Conservation (phyloP, 208 protist genomes). For the Crithidia expoeki region DNA sequence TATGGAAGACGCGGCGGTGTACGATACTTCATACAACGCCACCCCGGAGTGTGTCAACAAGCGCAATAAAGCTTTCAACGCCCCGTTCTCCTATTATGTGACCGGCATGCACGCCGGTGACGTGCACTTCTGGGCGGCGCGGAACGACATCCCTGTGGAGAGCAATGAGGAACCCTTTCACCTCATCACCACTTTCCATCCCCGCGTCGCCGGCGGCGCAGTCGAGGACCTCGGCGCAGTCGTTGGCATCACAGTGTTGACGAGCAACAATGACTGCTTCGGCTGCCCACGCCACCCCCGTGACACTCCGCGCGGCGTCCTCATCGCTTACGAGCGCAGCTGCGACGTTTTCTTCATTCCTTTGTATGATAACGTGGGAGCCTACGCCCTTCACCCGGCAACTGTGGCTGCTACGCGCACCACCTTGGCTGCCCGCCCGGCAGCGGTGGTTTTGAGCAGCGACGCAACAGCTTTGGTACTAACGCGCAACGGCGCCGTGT, state of each 20-base stretch:
- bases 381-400: slow-evolving; percentile 41
- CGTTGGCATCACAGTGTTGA: slow-evolving; percentile 53
- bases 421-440: slow-evolving; percentile 39
- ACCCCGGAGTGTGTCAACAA: slow-evolving; percentile 25
- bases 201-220: slow-evolving; percentile 12
- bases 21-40: slow-evolving; percentile 14
- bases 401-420: slow-evolving; percentile 25
- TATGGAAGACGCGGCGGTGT: slow-evolving; percentile 31
- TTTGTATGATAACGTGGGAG: slow-evolving; percentile 41
- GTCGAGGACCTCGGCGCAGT: slow-evolving; percentile 45
- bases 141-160: slow-evolving; percentile 49
- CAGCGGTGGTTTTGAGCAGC: slow-evolving; percentile 49
- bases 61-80: slow-evolving; percentile 35
- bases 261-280: slow-evolving; percentile 30
- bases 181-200: slow-evolving; percentile 41
- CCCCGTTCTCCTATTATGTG: slow-evolving; percentile 66
- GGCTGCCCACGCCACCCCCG: slow-evolving; percentile 42
- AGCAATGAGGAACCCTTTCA: slow-evolving; percentile 36
- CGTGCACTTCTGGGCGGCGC: slow-evolving; percentile 80
- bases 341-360: slow-evolving; percentile 62
- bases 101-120: slow-evolving; percentile 59
- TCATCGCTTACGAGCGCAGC: slow-evolving; percentile 64
- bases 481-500: slow-evolving; percentile 52
- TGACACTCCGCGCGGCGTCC: slow-evolving; percentile 61
- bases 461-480: slow-evolving; percentile 57